Conservation (phyloP, 306 rosid genomes). For the Begonia loranthoides region DNA sequence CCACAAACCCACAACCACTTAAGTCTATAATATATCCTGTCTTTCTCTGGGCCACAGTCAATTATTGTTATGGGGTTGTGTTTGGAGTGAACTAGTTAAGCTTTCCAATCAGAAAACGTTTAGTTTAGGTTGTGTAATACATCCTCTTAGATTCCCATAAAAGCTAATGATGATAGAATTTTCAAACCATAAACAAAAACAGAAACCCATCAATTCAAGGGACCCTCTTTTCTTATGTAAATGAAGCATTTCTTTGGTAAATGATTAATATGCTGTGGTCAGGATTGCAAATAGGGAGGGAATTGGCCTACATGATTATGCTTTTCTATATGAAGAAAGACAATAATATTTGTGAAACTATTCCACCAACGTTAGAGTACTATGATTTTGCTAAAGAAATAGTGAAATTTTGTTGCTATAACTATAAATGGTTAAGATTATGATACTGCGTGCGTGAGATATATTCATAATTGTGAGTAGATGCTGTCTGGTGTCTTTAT, state of each 20-base stretch:
- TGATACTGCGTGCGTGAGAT: slow-evolving; percentile 5
- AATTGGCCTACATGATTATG: too few relatives aligned
- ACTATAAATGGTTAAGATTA: slow-evolving; percentile 27
- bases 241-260: too few relatives aligned
- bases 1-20: neutral
- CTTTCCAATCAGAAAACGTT: slow-evolving; percentile 10
- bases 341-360: too few relatives aligned
- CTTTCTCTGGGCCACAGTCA: neutral
- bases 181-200: slow-evolving; percentile 1
- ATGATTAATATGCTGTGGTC: too few relatives aligned
- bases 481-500: neutral
- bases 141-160: slow-evolving; percentile 4
- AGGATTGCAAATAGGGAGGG: too few relatives aligned
- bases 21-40: too few relatives aligned
- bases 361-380: too few relatives aligned
- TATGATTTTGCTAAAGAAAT: neutral
- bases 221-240: slow-evolving; percentile 3
- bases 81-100: slow-evolving; percentile 1
- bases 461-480: neutral
- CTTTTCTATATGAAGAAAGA: too few relatives aligned
- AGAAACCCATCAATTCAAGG: slow-evolving; percentile 13
- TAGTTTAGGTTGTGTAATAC: slow-evolving; percentile 2
- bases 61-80: slow-evolving; percentile 6
- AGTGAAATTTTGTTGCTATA: slow-evolving; percentile 16
- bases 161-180: slow-evolving; percentile 13